These are phyloP conservation scores for Fusarium heterosporum DNA, from an alignment of 2,329 filamentous ascomycete species.

Conservation along the genomic window DNA sequence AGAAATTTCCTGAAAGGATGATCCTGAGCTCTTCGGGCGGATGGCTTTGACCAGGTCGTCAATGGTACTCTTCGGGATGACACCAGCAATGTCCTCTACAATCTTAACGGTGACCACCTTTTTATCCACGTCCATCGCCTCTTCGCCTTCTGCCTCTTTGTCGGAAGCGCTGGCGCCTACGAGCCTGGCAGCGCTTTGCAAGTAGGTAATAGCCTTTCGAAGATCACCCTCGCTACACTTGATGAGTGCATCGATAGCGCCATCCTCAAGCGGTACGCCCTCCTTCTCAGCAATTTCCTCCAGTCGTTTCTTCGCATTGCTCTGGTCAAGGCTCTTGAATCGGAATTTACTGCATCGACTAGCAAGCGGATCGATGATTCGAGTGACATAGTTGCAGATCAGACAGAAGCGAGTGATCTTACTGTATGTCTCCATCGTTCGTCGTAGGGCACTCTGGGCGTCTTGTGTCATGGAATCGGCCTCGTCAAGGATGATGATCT, in stretches of 20 bases:
- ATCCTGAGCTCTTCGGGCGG: constrained; percentile 73
- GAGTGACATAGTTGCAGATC: constrained; percentile 98
- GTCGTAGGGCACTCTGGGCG: constrained; percentile 88
- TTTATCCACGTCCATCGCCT: constrained; percentile 71
- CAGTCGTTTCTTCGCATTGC: constrained; percentile 82
- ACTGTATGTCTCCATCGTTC: constrained; percentile 98
- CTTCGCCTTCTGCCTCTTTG: constrained; percentile 64
- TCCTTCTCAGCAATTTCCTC: constrained; percentile 86
- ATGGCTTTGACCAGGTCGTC: constrained; percentile 78
- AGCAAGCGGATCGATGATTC: constrained; percentile 96
- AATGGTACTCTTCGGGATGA: constrained; percentile 83
- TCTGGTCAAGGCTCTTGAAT: constrained; percentile 94
- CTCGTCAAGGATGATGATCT: constrained; percentile 98
- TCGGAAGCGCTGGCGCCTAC: constrained; percentile 74
- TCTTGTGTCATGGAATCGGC: constrained; percentile 99
- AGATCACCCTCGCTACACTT: constrained; percentile 92
- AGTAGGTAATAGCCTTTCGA: constrained; percentile 93
- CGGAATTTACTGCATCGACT: constrained; percentile 95
- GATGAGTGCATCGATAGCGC: constrained; percentile 86
- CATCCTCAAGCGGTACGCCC: constrained; percentile 78
- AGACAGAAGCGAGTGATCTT: constrained; percentile 97
- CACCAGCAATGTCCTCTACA: constrained; percentile 95
- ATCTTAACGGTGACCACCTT: constrained; percentile 78
- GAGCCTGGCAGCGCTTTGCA: constrained; percentile 92
- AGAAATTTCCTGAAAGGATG: constrained; percentile 79